Conservation (phyloP, 225 moss, liverwort and hornwort species). For the Thuidium tamariscinum region DNA sequence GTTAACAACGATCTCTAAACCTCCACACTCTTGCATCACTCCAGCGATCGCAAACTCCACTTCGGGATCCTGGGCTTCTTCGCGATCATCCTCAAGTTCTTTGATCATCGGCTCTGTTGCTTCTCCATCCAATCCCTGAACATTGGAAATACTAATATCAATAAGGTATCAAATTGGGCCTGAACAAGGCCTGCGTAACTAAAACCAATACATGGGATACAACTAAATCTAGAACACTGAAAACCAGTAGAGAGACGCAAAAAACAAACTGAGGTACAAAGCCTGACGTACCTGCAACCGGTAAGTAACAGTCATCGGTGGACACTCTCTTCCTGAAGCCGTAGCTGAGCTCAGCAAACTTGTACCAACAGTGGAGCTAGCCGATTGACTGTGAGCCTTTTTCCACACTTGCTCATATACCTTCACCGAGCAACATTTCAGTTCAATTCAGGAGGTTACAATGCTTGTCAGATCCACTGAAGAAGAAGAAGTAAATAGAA, state of each 20-base stretch:
- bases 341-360: conserved; percentile 65
- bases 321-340: conserved; percentile 76
- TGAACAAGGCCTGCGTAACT: not conserved
- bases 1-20: conserved; percentile 78
- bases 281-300: conserved; percentile 66
- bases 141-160: not conserved
- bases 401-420: conserved; percentile 99
- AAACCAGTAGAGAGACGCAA: not conserved
- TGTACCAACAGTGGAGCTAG: conserved; percentile 47
- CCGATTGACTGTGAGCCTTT: conserved; percentile 80
- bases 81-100: conserved; percentile 95
- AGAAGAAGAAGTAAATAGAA: not conserved
- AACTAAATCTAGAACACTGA: not conserved
- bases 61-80: conserved; percentile 98
- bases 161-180: not conserved
- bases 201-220: not conserved
- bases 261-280: not conserved
- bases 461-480: not conserved
- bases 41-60: conserved; percentile 96
- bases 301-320: conserved; percentile 96
- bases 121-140: conserved; percentile 95
- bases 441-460: not conserved
- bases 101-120: conserved; percentile 99
- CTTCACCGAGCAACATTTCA: conserved; percentile 4
- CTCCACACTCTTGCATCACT: conserved; percentile 95